Percentiles rank a stretch among this genome's conserved stretches.
These are phyloP conservation scores for Yamadazyma jaroonii DNA, from an alignment of 1,139 yeast genomes.

Conservation along the genomic window DNA sequence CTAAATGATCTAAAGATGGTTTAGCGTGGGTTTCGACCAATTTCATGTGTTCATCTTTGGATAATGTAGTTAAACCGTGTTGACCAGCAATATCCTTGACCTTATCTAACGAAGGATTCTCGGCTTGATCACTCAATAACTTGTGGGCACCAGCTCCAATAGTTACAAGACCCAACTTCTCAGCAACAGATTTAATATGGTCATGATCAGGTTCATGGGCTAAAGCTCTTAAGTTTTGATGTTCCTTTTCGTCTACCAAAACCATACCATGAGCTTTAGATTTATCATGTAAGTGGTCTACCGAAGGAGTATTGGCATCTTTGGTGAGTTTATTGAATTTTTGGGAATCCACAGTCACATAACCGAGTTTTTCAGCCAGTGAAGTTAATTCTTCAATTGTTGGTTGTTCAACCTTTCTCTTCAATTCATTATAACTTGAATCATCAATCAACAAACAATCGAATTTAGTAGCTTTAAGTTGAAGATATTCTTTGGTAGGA, in stretches of 20 bases:
- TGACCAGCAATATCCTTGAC: conserved; percentile 12
- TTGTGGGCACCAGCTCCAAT: conserved; percentile 14
- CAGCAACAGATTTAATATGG: conserved; percentile 16
- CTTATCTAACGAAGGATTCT: conserved; percentile 15
- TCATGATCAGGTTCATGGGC: conserved; percentile 16
- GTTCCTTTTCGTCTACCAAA: conserved; percentile 14
- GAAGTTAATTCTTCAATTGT: conserved; percentile 12
- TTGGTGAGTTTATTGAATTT: conserved; percentile 8
- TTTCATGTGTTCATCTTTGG: conserved; percentile 14
- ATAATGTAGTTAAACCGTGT: conserved; percentile 14
- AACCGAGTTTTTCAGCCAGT: conserved; percentile 13
- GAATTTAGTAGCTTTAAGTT: conserved; percentile 12
- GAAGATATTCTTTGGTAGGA: conserved; percentile 15
- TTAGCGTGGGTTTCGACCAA: conserved; percentile 17
- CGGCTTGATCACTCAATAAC: conserved; percentile 11
- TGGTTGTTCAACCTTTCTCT: conserved; percentile 17
- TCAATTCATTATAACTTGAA: conserved; percentile 15
- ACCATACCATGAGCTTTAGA: conserved; percentile 18
- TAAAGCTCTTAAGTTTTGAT: conserved; percentile 16
- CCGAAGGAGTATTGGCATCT: conserved; percentile 20
- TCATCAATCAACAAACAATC: conserved; percentile 11
- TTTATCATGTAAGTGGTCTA: conserved; percentile 24
- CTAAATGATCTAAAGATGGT: conserved; percentile 26
- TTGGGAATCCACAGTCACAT: conserved; percentile 8
- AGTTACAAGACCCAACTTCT: conserved; percentile 11